These are phyloP conservation scores for Xylariales sp. DNA, from an alignment of 2,329 filamentous ascomycete genomes.

Conservation along the genomic window DNA sequence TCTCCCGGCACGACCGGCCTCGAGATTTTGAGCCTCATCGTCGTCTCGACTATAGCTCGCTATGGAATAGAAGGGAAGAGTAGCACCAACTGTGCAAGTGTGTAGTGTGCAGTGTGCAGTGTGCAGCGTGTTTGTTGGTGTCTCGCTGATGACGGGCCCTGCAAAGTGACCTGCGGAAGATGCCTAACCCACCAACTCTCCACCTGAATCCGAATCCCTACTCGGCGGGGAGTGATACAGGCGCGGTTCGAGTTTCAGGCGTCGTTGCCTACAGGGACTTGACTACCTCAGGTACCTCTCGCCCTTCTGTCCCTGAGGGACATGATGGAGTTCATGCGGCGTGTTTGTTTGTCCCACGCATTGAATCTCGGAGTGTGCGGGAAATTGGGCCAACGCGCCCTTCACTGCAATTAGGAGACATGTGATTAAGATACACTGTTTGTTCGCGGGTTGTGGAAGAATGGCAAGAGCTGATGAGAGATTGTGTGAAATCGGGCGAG, in stretches of 20 bases:
- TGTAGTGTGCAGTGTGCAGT: neutral
- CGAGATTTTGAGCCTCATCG: slow-evolving; percentile 4
- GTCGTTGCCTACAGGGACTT: slow-evolving; percentile 28
- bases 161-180: slow-evolving; percentile 31
- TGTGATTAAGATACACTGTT: no score
- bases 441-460: neutral
- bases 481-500: neutral
- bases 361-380: neutral
- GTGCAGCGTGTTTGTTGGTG: slow-evolving; percentile 16
- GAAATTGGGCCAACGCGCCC: slow-evolving; percentile 3
- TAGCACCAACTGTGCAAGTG: no score
- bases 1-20: neutral
- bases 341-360: no score
- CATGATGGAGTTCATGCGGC: neutral
- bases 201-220: slow-evolving; percentile 39
- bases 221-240: slow-evolving; percentile 1
- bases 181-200: slow-evolving; percentile 33
- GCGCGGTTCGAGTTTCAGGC: neutral
- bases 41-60: neutral
- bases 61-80: slow-evolving; percentile 6
- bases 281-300: neutral
- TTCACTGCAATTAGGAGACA: neutral
- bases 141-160: slow-evolving; percentile 32
- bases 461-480: neutral
- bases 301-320: slow-evolving; percentile 30